Evolutionary conservation across 75 land plant genomes (phyloP).

Genomic region (Ceratopteris richardii): DNA sequence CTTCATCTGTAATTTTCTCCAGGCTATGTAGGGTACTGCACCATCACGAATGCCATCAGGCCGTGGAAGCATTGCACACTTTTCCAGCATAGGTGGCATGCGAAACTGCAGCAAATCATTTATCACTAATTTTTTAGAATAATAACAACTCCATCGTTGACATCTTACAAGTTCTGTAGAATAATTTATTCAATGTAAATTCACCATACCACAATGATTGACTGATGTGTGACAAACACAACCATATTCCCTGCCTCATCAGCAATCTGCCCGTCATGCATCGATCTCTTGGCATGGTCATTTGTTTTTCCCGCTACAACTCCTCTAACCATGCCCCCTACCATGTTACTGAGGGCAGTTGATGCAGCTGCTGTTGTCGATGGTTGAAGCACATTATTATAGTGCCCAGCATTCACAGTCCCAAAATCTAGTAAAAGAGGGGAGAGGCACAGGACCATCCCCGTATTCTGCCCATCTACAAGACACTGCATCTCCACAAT

Average conservation of each 20-base stretch:
- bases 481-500: conserved; percentile 40
- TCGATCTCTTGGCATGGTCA: conserved; percentile 68
- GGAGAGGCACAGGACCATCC: conserved; percentile 65
- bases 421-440: conserved; percentile 51
- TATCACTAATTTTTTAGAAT: no score
- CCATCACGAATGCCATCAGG: conserved; percentile 92
- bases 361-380: conserved; percentile 19
- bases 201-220: conserved; percentile 73
- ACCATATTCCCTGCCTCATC: conserved; percentile 79
- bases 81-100: conserved; percentile 47
- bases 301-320: conserved; percentile 42
- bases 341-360: conserved; percentile 48
- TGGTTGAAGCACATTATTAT: conserved; percentile 7
- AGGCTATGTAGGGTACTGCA: conserved; percentile 86
- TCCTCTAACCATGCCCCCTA: conserved; percentile 68
- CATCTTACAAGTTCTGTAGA: no score
- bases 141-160: no score
- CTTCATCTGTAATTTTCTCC: conserved; percentile 50
- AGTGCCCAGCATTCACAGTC: conserved; percentile 14
- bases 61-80: conserved; percentile 59
- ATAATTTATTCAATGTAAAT: no score
- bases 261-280: conserved; percentile 50
- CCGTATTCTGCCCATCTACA: conserved; percentile 79
- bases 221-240: conserved; percentile 73
- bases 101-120: conserved; percentile 46